phyloP scores from a whole-genome alignment of 495 filamentous ascomycete genomes.

The Aspergillus cavernicola region DNA sequence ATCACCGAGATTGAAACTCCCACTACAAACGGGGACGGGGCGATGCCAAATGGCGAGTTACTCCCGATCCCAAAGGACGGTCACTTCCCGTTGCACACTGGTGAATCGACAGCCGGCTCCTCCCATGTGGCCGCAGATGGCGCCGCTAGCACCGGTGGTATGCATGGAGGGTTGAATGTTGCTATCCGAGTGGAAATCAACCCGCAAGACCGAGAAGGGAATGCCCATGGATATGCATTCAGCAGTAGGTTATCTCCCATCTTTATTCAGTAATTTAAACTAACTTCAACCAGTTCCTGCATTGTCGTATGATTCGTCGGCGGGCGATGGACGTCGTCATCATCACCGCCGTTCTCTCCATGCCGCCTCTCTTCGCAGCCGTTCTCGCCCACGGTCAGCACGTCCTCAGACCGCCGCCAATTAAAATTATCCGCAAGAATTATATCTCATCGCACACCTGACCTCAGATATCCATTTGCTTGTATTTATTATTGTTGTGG shows the following conservation, averaged over 20 bases:
- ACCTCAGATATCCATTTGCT: constrained; percentile 6
- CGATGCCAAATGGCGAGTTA: constrained; percentile 15
- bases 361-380: constrained; percentile 8
- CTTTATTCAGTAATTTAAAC: not conserved
- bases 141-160: constrained; percentile 44
- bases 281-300: not conserved
- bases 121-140: constrained; percentile 58
- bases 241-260: constrained; percentile 38
- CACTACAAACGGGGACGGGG: constrained; percentile 20
- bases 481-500: constrained; percentile 19
- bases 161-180: constrained; percentile 64
- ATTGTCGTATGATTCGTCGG: not conserved
- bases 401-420: constrained; percentile 18
- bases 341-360: constrained; percentile 17
- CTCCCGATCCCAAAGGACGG: constrained; percentile 51
- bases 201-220: constrained; percentile 58
- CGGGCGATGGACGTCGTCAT: constrained; percentile 4
- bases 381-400: constrained; percentile 3
- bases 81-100: constrained; percentile 58
- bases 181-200: constrained; percentile 67
- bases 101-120: constrained; percentile 64
- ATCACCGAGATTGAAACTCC: constrained; percentile 60
- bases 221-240: constrained; percentile 66
- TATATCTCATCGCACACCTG: too few species aligned
- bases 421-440: not conserved